Evolutionary conservation across 139 green algal genomes (phyloP).

Genomic region (Trebouxia sp.): DNA sequence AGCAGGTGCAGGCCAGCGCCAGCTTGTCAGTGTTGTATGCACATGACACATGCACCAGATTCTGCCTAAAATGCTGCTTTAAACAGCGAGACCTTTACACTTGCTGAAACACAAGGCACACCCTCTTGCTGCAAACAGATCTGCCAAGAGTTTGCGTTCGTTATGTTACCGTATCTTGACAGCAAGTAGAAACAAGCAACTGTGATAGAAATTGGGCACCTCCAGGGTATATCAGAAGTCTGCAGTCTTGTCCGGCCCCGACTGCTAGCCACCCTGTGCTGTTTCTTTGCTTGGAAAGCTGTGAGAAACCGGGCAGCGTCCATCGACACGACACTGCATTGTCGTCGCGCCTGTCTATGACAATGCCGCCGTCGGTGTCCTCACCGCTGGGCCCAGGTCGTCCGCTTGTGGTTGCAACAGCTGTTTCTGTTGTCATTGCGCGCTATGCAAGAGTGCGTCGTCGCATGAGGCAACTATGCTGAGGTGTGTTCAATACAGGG

Average conservation of each 20-base stretch:
- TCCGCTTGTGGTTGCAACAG: neutral
- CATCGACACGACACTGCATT: slow-evolving; percentile 46
- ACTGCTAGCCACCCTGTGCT: slow-evolving; percentile 70
- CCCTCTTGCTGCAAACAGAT: too few species aligned
- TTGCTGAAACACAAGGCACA: too few species aligned
- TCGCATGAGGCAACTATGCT: neutral
- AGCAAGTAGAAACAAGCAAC: too few species aligned
- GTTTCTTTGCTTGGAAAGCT: slow-evolving; percentile 56
- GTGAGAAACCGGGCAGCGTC: slow-evolving; percentile 50
- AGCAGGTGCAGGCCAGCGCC: neutral
- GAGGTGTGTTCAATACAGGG: too few species aligned
- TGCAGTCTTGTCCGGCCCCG: slow-evolving; percentile 63
- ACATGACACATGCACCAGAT: neutral
- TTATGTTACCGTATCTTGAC: too few species aligned
- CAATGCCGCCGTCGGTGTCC: slow-evolving; percentile 43
- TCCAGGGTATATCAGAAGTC: slow-evolving; percentile 61
- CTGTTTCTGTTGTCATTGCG: neutral
- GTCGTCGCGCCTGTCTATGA: slow-evolving; percentile 39
- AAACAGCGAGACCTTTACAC: too few species aligned
- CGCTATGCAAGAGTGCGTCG: neutral
- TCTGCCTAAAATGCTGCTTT: neutral
- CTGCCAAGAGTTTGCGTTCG: too few species aligned
- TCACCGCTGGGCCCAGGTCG: neutral
- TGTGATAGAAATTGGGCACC: too few species aligned
- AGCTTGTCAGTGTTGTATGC: neutral